Conservation (phyloP, 306 rosid species). For the Bauhinia variegata region DNA sequence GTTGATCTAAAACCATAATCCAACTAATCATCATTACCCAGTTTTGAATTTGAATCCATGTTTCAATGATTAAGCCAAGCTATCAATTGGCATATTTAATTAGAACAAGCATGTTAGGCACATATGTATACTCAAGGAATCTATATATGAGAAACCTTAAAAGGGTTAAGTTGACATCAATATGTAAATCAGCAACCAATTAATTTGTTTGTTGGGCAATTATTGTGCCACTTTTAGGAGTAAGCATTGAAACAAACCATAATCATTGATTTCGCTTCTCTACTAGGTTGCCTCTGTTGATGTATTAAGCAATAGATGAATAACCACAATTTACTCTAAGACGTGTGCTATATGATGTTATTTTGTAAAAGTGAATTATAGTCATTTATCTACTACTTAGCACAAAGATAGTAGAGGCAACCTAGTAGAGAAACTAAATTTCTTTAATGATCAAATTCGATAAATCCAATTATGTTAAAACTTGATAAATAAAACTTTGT, state of each 20-base stretch:
- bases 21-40: slow-evolving; percentile 12
- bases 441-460: too few species aligned
- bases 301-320: too few species aligned
- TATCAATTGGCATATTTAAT: slow-evolving; percentile 21
- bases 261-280: too few species aligned
- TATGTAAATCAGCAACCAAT: slow-evolving; percentile 12
- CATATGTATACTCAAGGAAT: slow-evolving; percentile 34
- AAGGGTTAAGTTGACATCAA: slow-evolving; percentile 17
- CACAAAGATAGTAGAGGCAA: too few species aligned
- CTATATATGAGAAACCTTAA: neutral
- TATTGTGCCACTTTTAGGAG: slow-evolving; percentile 33
- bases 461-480: too few species aligned
- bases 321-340: too few species aligned
- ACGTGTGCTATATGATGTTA: too few species aligned
- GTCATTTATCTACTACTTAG: too few species aligned
- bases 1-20: neutral
- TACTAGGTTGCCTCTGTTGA: too few species aligned
- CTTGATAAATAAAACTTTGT: too few species aligned
- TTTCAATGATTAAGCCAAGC: slow-evolving; percentile 27
- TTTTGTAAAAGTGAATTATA: too few species aligned
- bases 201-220: slow-evolving; percentile 30
- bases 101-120: slow-evolving; percentile 43
- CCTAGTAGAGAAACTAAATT: too few species aligned
- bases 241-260: slow-evolving; percentile 5
- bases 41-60: slow-evolving; percentile 28